These are phyloP conservation scores for Boechera retrofracta DNA, from an alignment of 345 rosid genomes.

Conservation along the genomic window DNA sequence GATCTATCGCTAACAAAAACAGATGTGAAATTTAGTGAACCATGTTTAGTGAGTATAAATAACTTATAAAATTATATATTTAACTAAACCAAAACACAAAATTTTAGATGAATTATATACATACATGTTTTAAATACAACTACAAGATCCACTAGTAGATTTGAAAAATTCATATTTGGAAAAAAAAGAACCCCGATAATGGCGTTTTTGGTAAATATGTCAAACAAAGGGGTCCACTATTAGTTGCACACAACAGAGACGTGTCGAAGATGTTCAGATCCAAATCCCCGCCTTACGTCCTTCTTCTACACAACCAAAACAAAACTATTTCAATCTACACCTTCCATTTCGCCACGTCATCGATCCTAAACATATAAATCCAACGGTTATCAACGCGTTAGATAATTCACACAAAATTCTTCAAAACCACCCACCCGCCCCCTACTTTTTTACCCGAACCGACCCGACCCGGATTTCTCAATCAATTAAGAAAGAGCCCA, in stretches of 20 bases:
- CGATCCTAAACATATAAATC: background rate
- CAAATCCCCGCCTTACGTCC: slow-evolving; percentile 4
- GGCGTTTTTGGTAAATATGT: slow-evolving; percentile 33
- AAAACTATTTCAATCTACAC: slow-evolving; percentile 22
- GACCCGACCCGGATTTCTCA: slow-evolving; percentile 9
- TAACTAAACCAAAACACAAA: too few species aligned
- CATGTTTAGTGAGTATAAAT: too few species aligned
- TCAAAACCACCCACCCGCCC: slow-evolving; percentile 27
- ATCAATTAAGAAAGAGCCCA: slow-evolving; percentile 24
- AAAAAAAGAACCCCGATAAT: background rate
- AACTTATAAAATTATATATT: background rate
- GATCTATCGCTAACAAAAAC: too few species aligned
- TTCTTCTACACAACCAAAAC: slow-evolving; percentile 25
- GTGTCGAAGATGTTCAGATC: slow-evolving; percentile 33
- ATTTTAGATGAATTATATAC: background rate
- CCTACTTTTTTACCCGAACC: background rate
- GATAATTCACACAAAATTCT: background rate
- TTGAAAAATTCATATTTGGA: background rate
- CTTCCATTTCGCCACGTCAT: slow-evolving; percentile 14
- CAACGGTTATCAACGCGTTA: background rate
- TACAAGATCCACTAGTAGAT: slow-evolving; percentile 6
- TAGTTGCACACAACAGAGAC: slow-evolving; percentile 32
- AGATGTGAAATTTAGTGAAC: too few species aligned
- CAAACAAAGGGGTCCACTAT: slow-evolving; percentile 28
- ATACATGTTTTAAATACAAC: background rate